Evolutionary conservation across 2,329 filamentous ascomycete species (phyloP), one percentile per base, ranked within the genome.

Genomic region (Ophiognomonia clavigignenti-juglandacearum): DNA sequence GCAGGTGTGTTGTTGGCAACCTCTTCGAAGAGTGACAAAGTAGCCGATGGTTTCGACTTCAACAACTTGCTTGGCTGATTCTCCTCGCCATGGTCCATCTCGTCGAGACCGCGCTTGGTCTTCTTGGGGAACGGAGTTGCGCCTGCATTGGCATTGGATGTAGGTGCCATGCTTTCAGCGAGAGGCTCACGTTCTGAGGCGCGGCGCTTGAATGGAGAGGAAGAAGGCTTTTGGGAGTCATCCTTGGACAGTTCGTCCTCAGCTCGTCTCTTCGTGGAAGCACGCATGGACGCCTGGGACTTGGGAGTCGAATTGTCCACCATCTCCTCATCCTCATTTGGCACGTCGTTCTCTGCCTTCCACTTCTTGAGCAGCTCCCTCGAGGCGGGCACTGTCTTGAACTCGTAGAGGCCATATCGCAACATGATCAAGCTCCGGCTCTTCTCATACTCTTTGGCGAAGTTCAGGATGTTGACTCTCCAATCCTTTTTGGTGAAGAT

Each of bases 381-480:
- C 0, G 77, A 78, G 1, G 77, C 76, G 56, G 79, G 79, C 35
- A 81, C 72, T 16, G 76, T 81, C 64, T 81, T 79, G 64, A 82
- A 82, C 56, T 81, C 75, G 57, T 82, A 82, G 2, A 82, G 70
- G 2, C 78, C 78, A 52, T 82, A 82, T 39, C 78, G 75, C 47
- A 82, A 58, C 63, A 82, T 73, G 48, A 82, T 81, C 36, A 82
- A 64, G 54, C 77, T 78, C 40, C 78, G 70, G 57, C 77, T 82
- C 67, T 82, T 82, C 59, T 82, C 78, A 51, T 79, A 82, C 59
- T 82, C 78, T 59, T 81, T 82, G 32, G 78, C 77, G 48, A 82
- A 82, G 59, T 81, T 82, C 53, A 77, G 60, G 16, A 82, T 73
- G 53, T 82, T 82, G 44, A 82, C 62, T 62, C 78, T 80, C 78